Evolutionary conservation across 2,329 filamentous ascomycete species (phyloP).

Genomic region (Hypoxylon sp.): DNA sequence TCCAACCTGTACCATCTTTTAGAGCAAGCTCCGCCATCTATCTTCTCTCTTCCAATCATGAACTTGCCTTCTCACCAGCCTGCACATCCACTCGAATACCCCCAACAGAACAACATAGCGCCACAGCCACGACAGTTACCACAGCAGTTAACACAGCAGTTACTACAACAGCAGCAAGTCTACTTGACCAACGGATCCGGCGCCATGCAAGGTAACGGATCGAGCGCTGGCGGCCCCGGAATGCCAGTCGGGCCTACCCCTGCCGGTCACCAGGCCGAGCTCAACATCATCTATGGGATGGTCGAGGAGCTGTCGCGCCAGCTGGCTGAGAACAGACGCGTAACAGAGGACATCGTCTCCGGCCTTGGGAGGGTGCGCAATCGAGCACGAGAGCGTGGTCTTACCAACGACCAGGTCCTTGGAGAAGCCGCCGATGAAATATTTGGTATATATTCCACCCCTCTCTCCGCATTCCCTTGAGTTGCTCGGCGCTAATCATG

Average conservation of each 20-base stretch:
- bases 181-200: conserved; percentile 36
- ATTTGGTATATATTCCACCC: conserved; percentile 64
- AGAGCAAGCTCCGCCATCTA: conserved; percentile 6
- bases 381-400: conserved; percentile 66
- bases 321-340: conserved; percentile 72
- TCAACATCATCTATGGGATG: conserved; percentile 78
- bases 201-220: conserved; percentile 53
- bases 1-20: background rate
- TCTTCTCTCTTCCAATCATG: conserved; percentile 29
- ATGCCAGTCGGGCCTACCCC: conserved; percentile 70
- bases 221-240: conserved; percentile 57
- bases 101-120: conserved; percentile 19
- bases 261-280: conserved; percentile 77
- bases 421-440: conserved; percentile 69
- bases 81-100: conserved; percentile 12
- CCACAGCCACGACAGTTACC: conserved; percentile 16
- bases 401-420: conserved; percentile 73
- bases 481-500: conserved; percentile 19
- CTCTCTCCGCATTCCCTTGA: background rate
- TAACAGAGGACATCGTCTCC: conserved; percentile 75
- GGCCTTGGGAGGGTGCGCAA: conserved; percentile 73
- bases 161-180: conserved; percentile 23
- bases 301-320: conserved; percentile 77
- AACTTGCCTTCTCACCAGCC: conserved; percentile 25
- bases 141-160: conserved; percentile 11